phyloP scores from a whole-genome alignment of 257 asterid species.

The Parsonsia alboflavescens region DNA sequence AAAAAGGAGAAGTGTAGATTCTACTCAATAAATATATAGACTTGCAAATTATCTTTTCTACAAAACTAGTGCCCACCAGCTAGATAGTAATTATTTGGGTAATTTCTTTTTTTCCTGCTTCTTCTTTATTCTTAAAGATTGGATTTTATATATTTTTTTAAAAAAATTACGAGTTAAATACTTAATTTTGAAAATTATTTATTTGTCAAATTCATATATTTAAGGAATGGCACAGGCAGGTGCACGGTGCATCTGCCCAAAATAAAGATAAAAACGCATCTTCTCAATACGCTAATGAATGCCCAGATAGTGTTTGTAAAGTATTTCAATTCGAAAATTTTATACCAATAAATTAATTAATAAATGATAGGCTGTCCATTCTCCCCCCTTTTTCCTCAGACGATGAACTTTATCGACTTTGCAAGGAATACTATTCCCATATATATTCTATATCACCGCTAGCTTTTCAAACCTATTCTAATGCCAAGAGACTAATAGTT shows the following conservation, averaged over 20 bases:
- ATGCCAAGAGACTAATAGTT: too few species aligned
- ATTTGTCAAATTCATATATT: too few species aligned
- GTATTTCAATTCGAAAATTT: not conserved
- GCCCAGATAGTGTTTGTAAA: not conserved
- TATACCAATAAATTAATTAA: not conserved
- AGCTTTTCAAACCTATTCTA: not conserved
- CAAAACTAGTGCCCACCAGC: too few species aligned
- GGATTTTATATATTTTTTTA: too few species aligned
- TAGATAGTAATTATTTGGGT: too few species aligned
- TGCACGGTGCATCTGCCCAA: not conserved
- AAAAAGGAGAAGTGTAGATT: too few species aligned
- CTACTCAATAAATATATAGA: too few species aligned
- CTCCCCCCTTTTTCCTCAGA: not conserved
- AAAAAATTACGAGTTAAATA: too few species aligned
- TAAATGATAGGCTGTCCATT: constrained; percentile 18
- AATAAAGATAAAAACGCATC: constrained; percentile 4
- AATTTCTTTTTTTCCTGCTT: too few species aligned
- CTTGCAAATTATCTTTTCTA: too few species aligned
- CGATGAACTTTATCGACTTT: constrained; percentile 8
- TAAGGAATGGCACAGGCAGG: not conserved
- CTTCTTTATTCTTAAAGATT: too few species aligned
- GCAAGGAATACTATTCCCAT: constrained; percentile 12
- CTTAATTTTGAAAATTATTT: too few species aligned
- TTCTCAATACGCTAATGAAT: not conserved
- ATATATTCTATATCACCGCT: not conserved